These are phyloP conservation scores for Citeromyces hawaiiensis DNA, from an alignment of 1,139 yeast species.

Conservation along the genomic window DNA sequence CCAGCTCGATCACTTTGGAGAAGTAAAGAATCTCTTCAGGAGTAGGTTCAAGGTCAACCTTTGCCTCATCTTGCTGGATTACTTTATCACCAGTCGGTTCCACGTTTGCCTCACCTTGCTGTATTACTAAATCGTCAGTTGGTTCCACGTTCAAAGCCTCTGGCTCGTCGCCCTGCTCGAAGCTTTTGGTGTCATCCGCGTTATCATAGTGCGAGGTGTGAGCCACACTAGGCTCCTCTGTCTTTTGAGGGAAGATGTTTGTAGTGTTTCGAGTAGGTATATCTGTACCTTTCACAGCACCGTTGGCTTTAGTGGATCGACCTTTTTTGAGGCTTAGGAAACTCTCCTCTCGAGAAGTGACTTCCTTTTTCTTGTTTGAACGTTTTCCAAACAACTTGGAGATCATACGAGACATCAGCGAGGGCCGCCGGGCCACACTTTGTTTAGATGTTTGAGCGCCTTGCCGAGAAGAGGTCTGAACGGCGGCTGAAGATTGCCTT, in stretches of 20 bases:
- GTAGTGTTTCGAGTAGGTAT: not conserved
- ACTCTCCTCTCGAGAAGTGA: not conserved
- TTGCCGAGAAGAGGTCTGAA: not conserved
- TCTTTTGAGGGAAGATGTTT: not conserved
- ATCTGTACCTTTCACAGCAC: not conserved
- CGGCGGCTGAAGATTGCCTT: not conserved
- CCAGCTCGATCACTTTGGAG: constrained; percentile 14
- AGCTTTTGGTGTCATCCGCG: constrained; percentile 1
- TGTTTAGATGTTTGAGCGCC: not conserved
- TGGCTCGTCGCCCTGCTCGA: constrained; percentile 3
- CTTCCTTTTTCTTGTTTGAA: not conserved
- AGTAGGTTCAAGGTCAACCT: not conserved
- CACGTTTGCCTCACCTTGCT: not conserved
- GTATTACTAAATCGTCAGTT: not conserved
- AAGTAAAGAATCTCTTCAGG: constrained; percentile 11
- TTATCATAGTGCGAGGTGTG: not conserved
- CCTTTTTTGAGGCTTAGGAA: not conserved
- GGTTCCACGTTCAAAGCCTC: not conserved
- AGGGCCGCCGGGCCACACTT: not conserved
- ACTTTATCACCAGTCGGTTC: not conserved
- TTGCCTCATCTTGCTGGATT: not conserved
- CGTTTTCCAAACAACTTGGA: not conserved
- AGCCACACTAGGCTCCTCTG: not conserved
- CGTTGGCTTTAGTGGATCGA: not conserved
- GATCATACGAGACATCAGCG: not conserved